A percentile compares a stretch with the other conserved stretches of the same genome.
phyloP scores from a whole-genome alignment of 805 yeast genomes.

The Kodamaea hsintzibuensis region DNA sequence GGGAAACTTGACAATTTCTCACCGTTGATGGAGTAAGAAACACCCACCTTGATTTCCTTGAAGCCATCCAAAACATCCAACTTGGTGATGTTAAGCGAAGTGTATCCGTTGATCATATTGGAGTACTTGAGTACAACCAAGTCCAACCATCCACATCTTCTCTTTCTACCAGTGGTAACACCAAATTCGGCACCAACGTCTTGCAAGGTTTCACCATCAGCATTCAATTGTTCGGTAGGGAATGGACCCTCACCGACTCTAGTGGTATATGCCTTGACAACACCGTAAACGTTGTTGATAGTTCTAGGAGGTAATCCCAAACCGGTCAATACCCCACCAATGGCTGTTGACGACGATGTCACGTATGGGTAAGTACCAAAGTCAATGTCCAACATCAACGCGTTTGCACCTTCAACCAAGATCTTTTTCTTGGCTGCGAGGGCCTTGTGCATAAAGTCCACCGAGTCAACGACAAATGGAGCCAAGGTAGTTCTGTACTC shows the following conservation, averaged over 20 bases:
- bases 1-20: slow-evolving; percentile 80
- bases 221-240: slow-evolving; percentile 95
- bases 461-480: slow-evolving; percentile 94
- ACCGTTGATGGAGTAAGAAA: slow-evolving; percentile 80
- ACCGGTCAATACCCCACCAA: slow-evolving; percentile 98
- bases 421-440: slow-evolving; percentile 77
- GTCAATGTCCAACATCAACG: slow-evolving; percentile 95
- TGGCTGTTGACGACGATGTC: slow-evolving; percentile 92
- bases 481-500: slow-evolving; percentile 68
- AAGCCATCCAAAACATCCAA: slow-evolving; percentile 92
- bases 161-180: slow-evolving; percentile 97
- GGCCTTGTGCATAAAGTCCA: slow-evolving; percentile 79
- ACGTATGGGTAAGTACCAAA: slow-evolving; percentile 98
- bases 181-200: slow-evolving; percentile 93
- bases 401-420: slow-evolving; percentile 96
- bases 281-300: slow-evolving; percentile 85
- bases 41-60: slow-evolving; percentile 84
- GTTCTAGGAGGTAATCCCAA: slow-evolving; percentile 91
- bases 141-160: slow-evolving; percentile 99
- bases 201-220: slow-evolving; percentile 83
- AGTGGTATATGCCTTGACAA: slow-evolving; percentile 97
- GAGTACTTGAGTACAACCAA: slow-evolving; percentile 92
- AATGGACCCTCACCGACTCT: slow-evolving; percentile 99
- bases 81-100: slow-evolving; percentile 90
- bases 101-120: slow-evolving; percentile 90